Percentiles rank a stretch among this genome's conserved stretches.
Evolutionary conservation across 805 yeast genomes (phyloP).

Genomic region (Myxozyma sirexii): DNA sequence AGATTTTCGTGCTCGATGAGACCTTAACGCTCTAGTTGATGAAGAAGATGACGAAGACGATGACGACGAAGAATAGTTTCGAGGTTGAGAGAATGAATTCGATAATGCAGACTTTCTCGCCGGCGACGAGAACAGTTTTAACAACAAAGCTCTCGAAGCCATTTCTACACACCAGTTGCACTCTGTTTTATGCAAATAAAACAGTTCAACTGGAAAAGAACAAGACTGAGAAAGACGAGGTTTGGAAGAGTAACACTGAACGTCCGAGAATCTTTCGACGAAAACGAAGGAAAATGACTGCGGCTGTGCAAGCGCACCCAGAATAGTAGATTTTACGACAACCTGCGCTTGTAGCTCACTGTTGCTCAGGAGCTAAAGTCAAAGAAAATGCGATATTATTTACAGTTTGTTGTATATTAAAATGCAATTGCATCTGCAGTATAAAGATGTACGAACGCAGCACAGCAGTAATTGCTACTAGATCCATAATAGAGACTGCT

Average conservation of each 20-base stretch:
- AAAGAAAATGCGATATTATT: too few relatives aligned
- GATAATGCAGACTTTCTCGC: not conserved
- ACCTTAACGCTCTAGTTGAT: not conserved
- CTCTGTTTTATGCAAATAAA: not conserved
- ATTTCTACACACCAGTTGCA: not conserved
- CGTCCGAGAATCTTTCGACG: not conserved
- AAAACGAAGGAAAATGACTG: not conserved
- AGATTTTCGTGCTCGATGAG: slow-evolving; percentile 16
- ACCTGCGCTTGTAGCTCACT: too few relatives aligned
- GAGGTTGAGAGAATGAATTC: not conserved
- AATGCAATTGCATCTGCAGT: too few relatives aligned
- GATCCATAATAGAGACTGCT: too few relatives aligned
- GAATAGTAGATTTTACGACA: too few relatives aligned
- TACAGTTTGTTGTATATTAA: too few relatives aligned
- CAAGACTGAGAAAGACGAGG: not conserved
- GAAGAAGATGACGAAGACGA: slow-evolving; percentile 22
- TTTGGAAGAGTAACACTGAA: not conserved
- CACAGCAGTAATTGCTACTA: too few relatives aligned
- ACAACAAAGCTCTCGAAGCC: not conserved
- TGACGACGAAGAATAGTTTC: slow-evolving; percentile 19
- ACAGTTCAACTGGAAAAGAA: too few relatives aligned
- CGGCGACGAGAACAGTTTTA: slow-evolving; percentile 1
- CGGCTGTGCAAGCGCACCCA: too few relatives aligned
- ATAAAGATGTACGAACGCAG: not conserved
- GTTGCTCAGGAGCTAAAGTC: too few relatives aligned